Evolutionary conservation across 164 flowering plant species (phyloP).

Genomic region (Piper betle): DNA sequence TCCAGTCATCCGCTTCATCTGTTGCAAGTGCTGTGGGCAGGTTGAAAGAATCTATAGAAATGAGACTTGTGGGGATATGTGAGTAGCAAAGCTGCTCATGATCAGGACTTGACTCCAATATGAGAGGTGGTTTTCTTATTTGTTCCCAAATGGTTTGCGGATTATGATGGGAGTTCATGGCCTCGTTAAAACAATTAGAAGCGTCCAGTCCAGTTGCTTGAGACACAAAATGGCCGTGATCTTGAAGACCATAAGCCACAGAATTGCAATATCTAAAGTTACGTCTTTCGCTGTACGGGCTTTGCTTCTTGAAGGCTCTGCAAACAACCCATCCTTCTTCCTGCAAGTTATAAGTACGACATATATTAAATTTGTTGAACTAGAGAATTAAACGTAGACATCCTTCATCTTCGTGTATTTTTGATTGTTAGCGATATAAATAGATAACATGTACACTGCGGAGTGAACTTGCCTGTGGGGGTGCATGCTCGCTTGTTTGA

Average conservation of each 20-base stretch:
- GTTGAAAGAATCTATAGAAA: too few relatives aligned
- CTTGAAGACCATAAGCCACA: constrained; percentile 12
- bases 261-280: constrained; percentile 37
- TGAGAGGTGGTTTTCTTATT: constrained; percentile 8
- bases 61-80: constrained; percentile 6
- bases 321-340: constrained; percentile 93
- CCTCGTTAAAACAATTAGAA: constrained; percentile 9
- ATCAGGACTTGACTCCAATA: constrained; percentile 9
- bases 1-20: constrained; percentile 33
- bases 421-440: background rate
- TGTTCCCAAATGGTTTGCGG: constrained; percentile 8
- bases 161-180: constrained; percentile 12
- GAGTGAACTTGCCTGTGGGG: constrained; percentile 41
- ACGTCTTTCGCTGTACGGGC: constrained; percentile 30
- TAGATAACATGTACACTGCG: background rate
- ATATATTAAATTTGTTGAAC: background rate
- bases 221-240: constrained; percentile 7
- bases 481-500: constrained; percentile 40
- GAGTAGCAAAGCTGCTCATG: constrained; percentile 15
- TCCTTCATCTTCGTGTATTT: background rate
- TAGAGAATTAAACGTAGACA: background rate
- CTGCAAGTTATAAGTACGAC: constrained; percentile 20
- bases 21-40: constrained; percentile 18
- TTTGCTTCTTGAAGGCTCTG: constrained; percentile 68
- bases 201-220: constrained; percentile 9